phyloP scores from a whole-genome alignment of 2,329 filamentous ascomycete species.

The Fusarium coffeatum region DNA sequence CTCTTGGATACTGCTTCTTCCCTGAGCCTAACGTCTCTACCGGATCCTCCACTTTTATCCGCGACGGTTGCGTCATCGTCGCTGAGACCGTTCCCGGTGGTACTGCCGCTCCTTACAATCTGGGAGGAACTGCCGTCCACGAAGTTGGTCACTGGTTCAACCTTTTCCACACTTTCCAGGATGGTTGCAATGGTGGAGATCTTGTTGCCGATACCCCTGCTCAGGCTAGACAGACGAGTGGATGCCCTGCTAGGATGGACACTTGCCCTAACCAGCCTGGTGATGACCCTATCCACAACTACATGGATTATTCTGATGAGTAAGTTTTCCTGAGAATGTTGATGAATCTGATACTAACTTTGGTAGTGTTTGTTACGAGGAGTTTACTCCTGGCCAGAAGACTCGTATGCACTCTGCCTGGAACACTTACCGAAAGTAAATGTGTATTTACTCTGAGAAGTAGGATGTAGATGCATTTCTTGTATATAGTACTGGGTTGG shows the following conservation, averaged over 20 bases:
- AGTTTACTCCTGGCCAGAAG: conserved; percentile 41
- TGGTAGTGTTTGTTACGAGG: conserved; percentile 38
- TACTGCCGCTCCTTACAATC: conserved; percentile 47
- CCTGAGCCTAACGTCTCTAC: conserved; percentile 46
- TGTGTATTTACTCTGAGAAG: fast-evolving
- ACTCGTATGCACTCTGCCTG: conserved; percentile 41
- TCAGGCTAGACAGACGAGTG: conserved; percentile 47
- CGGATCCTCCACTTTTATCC: conserved; percentile 45
- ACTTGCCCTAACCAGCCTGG: conserved; percentile 50
- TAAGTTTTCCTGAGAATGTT: conserved; percentile 20
- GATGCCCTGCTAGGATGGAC: conserved; percentile 52
- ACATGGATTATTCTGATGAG: conserved; percentile 58
- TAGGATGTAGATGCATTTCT: not conserved
- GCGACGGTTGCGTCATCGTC: conserved; percentile 56
- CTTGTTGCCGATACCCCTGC: conserved; percentile 56
- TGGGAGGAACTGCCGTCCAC: conserved; percentile 48
- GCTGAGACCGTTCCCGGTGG: conserved; percentile 55
- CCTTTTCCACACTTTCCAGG: conserved; percentile 57
- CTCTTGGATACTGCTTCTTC: conserved; percentile 60
- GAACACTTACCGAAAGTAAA: conserved; percentile 31
- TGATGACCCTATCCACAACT: conserved; percentile 53
- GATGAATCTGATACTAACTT: fast-evolving
- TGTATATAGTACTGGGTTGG: not conserved
- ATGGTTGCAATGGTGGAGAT: conserved; percentile 53
- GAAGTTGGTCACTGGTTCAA: conserved; percentile 59